These are phyloP conservation scores for Whalleya microplaca DNA, from an alignment of 2,329 filamentous ascomycete genomes.

Conservation along the genomic window DNA sequence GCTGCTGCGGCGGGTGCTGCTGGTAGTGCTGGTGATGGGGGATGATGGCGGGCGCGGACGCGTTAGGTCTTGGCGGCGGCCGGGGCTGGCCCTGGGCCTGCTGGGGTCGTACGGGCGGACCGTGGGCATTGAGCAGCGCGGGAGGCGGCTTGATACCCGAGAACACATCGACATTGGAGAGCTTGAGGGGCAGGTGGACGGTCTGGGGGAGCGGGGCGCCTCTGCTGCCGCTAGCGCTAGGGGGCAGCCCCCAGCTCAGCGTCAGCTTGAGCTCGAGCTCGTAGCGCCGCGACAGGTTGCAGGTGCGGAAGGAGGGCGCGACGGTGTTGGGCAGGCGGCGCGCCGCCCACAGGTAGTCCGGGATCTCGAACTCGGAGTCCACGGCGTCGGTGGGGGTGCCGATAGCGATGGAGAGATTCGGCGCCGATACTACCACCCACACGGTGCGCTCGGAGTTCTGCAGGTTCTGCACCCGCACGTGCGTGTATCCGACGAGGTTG, in stretches of 20 bases:
- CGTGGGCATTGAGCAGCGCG: conserved; percentile 64
- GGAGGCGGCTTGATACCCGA: conserved; percentile 85
- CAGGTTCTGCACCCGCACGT: conserved; percentile 78
- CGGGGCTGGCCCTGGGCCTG: conserved; percentile 24
- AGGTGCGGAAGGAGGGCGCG: conserved; percentile 83
- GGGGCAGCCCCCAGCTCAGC: conserved; percentile 78
- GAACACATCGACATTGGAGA: conserved; percentile 76
- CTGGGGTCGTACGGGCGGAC: too few relatives aligned
- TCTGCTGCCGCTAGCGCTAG: conserved; percentile 24
- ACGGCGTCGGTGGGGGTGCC: conserved; percentile 61
- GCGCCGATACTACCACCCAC: conserved; percentile 75
- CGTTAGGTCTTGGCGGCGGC: conserved; percentile 36
- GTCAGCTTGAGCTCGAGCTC: conserved; percentile 83
- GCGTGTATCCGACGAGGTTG: conserved; percentile 78
- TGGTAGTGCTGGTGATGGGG: conserved; percentile 37
- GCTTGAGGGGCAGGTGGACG: conserved; percentile 76
- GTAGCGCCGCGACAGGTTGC: conserved; percentile 83
- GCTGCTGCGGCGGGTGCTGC: conserved; percentile 20
- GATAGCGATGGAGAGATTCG: conserved; percentile 73
- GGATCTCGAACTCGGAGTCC: conserved; percentile 70
- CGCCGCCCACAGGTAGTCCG: conserved; percentile 72
- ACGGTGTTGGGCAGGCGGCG: conserved; percentile 81
- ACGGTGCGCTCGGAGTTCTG: conserved; percentile 69
- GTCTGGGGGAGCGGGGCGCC: conserved; percentile 59
- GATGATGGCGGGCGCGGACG: conserved; percentile 48